phyloP scores from a whole-genome alignment of 164 flowering plant genomes.

The Hamamelis virginiana region DNA sequence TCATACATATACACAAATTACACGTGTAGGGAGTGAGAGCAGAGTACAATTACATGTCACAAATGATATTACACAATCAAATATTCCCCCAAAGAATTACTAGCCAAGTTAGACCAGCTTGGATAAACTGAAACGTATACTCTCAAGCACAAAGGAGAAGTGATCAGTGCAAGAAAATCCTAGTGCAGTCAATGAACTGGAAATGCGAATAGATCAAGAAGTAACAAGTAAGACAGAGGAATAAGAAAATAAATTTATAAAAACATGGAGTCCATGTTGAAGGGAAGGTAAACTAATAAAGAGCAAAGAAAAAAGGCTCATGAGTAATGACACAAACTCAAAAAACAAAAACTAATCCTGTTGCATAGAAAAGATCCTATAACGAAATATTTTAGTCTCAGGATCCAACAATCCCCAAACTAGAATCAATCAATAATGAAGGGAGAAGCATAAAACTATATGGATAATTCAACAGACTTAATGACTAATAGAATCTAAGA shows the following conservation, averaged over 20 bases:
- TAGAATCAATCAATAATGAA: not conserved
- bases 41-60: no score
- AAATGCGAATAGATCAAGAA: no score
- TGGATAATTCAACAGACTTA: not conserved
- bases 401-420: not conserved
- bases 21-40: no score
- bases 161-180: no score
- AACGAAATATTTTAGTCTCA: not conserved
- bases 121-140: no score
- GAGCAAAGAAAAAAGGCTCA: not conserved
- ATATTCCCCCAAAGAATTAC: no score
- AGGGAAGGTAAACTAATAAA: not conserved
- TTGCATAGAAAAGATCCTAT: conserved; percentile 1
- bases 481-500: not conserved
- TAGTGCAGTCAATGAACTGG: no score
- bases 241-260: not conserved
- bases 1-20: no score
- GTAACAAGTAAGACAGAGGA: no score
- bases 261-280: not conserved
- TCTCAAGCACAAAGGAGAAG: no score
- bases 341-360: not conserved
- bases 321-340: not conserved
- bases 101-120: no score
- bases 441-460: not conserved
- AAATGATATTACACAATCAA: no score